Evolutionary conservation across 1,284 basidiomycete species (phyloP), one percentile per base, ranked within the genome.

Genomic region (Vanrija sp.): DNA sequence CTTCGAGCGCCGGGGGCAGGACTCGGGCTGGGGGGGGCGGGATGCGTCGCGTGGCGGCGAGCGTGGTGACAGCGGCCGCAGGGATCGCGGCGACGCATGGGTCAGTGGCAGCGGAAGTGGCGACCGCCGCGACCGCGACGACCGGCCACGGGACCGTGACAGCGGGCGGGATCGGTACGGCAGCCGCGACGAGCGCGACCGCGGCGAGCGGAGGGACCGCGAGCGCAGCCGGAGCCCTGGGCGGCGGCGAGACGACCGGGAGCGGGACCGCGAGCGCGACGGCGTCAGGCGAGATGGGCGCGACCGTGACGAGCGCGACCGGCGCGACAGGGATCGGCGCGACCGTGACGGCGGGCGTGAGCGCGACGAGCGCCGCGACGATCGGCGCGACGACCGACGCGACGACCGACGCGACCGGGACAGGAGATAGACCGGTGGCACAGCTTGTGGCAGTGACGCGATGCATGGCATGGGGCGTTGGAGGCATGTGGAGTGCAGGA

Each of bases 1-100:
- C 12, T 63, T 63, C 10, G 69, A 69, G 41, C 61, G 53, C 15
- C 58, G 31, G 31, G 31, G 9, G 10, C 31, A 31, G 31, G 31
- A 31, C 31, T 31, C 31, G 9, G 31, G 31, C 31, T 31, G 31
- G 31, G 31, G 31, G 4, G 31, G 31, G 31, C 31, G 31, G 2
- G 31, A 31, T 14, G 31, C 31, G 9, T 9, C 31, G 2, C 31
- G 31, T 31, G 31, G 31, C 31, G 4, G 31, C 12, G 31, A 14
- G 12, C 31, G 12, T 14, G 31, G 15, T 14, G 31, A 14, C 12
- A 14, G 31, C 12, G 12, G 31, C 12, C 12, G 41, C 47, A 27
- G 59, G 44, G 49, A 47, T 51, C 7, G 46, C 12, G 31, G 15
- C 31, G 31, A 31, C 31, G 12, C 12, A 14, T 14, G 31, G 2